phyloP scores from a whole-genome alignment of 139 green algal species.

The Klebsormidium nitens region DNA sequence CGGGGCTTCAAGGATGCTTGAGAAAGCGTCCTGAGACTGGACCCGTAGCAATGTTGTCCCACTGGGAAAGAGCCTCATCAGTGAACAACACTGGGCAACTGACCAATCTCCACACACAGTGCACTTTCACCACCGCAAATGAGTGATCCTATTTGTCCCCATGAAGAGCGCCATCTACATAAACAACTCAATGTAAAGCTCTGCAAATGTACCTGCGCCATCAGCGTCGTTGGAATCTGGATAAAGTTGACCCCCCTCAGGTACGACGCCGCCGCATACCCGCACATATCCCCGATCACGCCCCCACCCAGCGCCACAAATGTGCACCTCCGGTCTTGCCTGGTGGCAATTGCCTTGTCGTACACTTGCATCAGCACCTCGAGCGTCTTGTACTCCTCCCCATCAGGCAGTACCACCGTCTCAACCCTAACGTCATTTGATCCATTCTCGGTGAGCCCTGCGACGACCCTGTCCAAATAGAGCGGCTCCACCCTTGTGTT shows the following conservation, averaged over 20 bases:
- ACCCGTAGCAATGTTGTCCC: no score
- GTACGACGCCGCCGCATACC: slow-evolving; percentile 92
- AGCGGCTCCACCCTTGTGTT: slow-evolving; percentile 89
- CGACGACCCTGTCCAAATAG: slow-evolving; percentile 73
- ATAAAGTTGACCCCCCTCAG: slow-evolving; percentile 96
- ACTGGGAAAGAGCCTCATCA: no score
- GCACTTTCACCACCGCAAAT: neutral
- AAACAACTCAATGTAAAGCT: neutral
- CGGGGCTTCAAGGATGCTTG: no score
- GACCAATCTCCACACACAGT: no score
- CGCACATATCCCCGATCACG: slow-evolving; percentile 97
- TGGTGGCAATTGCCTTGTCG: slow-evolving; percentile 73
- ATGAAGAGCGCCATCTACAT: neutral
- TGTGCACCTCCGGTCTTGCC: slow-evolving; percentile 82
- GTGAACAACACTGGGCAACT: no score
- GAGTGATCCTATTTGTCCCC: neutral
- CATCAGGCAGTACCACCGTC: slow-evolving; percentile 82
- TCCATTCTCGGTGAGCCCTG: slow-evolving; percentile 32
- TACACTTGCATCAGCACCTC: slow-evolving; percentile 53
- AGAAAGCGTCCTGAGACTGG: no score
- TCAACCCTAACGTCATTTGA: slow-evolving; percentile 49
- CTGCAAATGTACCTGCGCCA: slow-evolving; percentile 91
- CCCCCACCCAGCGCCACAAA: slow-evolving; percentile 94
- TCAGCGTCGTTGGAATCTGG: slow-evolving; percentile 96
- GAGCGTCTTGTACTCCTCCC: slow-evolving; percentile 91